These are phyloP conservation scores for Teunomyces atbi DNA, from an alignment of 805 yeast species.

Conservation along the genomic window DNA sequence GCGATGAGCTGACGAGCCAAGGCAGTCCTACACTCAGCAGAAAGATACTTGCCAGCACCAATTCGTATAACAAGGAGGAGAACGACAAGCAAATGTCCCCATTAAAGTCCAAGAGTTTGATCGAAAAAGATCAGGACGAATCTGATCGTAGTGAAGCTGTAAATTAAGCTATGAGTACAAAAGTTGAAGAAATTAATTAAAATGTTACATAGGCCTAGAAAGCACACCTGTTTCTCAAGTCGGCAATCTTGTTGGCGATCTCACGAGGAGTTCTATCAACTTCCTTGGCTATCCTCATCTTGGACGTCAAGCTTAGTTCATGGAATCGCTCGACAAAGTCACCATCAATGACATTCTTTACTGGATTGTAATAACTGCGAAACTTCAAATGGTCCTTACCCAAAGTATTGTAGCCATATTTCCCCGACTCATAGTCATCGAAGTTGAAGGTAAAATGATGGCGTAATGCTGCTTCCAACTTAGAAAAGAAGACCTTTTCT, in stretches of 20 bases:
- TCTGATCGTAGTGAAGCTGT: slow-evolving; percentile 4
- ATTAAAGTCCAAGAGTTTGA: slow-evolving; percentile 11
- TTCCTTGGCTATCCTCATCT: slow-evolving; percentile 36
- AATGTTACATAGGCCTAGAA: neutral
- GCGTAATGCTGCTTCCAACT: slow-evolving; percentile 50
- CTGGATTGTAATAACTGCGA: slow-evolving; percentile 81
- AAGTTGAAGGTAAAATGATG: slow-evolving; percentile 24
- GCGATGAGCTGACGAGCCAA: slow-evolving; percentile 37
- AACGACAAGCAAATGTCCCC: slow-evolving; percentile 16
- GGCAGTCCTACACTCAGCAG: slow-evolving; percentile 41
- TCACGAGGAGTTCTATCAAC: slow-evolving; percentile 50
- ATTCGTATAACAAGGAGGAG: slow-evolving; percentile 12
- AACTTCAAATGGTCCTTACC: slow-evolving; percentile 68
- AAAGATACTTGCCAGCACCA: slow-evolving; percentile 13
- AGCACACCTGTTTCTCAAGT: slow-evolving; percentile 42
- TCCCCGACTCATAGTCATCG: slow-evolving; percentile 23
- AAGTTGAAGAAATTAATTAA: slow-evolving; percentile 1
- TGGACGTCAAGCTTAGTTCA: slow-evolving; percentile 30
- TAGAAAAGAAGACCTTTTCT: slow-evolving; percentile 59
- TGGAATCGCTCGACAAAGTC: slow-evolving; percentile 69
- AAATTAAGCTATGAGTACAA: neutral
- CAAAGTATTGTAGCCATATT: slow-evolving; percentile 37
- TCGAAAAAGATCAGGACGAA: slow-evolving; percentile 1
- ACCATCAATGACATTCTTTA: slow-evolving; percentile 78
- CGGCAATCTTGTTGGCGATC: slow-evolving; percentile 51